Evolutionary conservation across 2,329 filamentous ascomycete genomes (phyloP).

Genomic region (Pestalotiopsis sp.): DNA sequence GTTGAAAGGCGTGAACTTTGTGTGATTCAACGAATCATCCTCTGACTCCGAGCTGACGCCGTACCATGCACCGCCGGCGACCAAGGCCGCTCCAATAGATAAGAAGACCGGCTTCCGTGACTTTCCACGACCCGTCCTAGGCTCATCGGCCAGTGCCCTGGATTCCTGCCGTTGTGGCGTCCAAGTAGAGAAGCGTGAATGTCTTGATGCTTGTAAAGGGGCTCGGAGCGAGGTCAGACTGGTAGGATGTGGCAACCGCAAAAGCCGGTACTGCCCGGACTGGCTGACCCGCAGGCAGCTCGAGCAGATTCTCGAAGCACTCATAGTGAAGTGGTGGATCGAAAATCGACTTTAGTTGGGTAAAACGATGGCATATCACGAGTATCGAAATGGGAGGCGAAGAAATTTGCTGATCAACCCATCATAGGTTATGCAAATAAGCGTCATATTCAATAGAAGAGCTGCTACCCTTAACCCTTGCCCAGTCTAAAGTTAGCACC

Average conservation of each 20-base stretch:
- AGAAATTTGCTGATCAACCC: neutral
- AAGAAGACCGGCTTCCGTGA: neutral
- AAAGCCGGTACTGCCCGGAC: neutral
- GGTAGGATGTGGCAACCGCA: neutral
- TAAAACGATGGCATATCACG: neutral
- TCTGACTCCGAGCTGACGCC: neutral
- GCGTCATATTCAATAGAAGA: neutral
- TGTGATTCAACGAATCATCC: constrained; percentile 49
- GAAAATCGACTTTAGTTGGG: neutral
- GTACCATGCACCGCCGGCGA: constrained; percentile 5
- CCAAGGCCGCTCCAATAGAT: neutral
- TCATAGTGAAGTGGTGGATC: neutral
- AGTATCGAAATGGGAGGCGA: neutral
- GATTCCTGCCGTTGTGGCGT: neutral
- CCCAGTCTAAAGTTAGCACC: neutral
- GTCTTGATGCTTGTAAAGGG: constrained; percentile 13
- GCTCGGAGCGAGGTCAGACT: neutral
- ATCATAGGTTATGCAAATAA: neutral
- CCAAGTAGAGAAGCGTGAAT: constrained; percentile 3
- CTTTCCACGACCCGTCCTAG: neutral
- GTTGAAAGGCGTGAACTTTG: constrained; percentile 67
- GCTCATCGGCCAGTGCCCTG: neutral
- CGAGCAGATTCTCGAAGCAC: neutral
- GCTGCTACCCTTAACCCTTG: neutral
- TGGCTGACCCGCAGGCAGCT: neutral